Conservation (phyloP, 1,284 basidiomycete genomes). For the Ceraceosorus guamensis region DNA sequence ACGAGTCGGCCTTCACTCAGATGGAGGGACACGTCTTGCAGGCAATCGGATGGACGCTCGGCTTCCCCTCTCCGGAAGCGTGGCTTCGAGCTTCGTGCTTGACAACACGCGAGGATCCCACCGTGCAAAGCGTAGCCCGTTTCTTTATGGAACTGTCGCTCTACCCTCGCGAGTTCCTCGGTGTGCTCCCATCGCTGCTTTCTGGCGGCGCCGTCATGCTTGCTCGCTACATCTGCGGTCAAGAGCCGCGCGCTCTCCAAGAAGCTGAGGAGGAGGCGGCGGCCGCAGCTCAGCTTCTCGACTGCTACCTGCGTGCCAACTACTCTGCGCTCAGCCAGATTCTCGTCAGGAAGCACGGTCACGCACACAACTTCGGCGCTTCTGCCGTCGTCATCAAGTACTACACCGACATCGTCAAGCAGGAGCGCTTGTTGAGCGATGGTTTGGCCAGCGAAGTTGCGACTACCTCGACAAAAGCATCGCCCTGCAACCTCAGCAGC, state of each 20-base stretch:
- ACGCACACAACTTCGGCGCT: slow-evolving; percentile 85
- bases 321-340: slow-evolving; percentile 85
- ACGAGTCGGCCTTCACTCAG: slow-evolving; percentile 77
- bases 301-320: slow-evolving; percentile 73
- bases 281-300: slow-evolving; percentile 64
- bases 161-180: slow-evolving; percentile 91
- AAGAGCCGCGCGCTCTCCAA: slow-evolving; percentile 2
- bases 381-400: slow-evolving; percentile 85
- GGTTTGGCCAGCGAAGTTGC: neutral
- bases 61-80: slow-evolving; percentile 95
- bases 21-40: slow-evolving; percentile 82
- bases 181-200: slow-evolving; percentile 73
- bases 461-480: neutral
- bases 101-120: slow-evolving; percentile 61
- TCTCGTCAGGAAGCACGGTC: slow-evolving; percentile 94
- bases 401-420: slow-evolving; percentile 53
- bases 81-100: slow-evolving; percentile 69
- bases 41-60: slow-evolving; percentile 91
- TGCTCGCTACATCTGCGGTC: slow-evolving; percentile 66
- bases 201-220: slow-evolving; percentile 80
- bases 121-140: slow-evolving; percentile 85
- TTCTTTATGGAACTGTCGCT: slow-evolving; percentile 98
- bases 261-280: slow-evolving; percentile 10
- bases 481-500: slow-evolving; percentile 3
- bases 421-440: no score